Evolutionary conservation across 805 yeast genomes (phyloP).

Genomic region (Yarrowia sp.): DNA sequence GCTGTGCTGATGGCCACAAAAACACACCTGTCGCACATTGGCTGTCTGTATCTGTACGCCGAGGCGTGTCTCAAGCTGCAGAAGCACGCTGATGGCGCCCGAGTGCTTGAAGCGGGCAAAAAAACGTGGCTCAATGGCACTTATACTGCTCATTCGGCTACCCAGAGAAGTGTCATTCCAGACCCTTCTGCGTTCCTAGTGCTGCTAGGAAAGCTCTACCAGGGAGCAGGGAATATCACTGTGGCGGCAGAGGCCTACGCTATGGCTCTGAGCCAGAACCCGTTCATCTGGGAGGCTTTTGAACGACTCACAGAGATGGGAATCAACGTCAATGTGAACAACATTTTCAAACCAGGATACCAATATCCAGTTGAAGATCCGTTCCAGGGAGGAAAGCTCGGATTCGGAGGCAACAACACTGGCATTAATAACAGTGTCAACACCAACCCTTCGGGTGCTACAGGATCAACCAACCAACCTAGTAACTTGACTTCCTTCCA

Average conservation of each 20-base stretch:
- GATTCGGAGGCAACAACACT: background rate
- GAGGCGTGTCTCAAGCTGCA: conserved; percentile 66
- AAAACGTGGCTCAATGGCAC: conserved; percentile 32
- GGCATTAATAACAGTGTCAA: conserved; percentile 8
- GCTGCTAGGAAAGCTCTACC: conserved; percentile 72
- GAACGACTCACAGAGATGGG: conserved; percentile 77
- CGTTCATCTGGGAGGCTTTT: conserved; percentile 86
- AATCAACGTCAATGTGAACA: conserved; percentile 66
- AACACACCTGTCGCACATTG: conserved; percentile 62
- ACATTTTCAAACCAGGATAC: conserved; percentile 45
- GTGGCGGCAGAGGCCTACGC: conserved; percentile 73
- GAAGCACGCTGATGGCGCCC: conserved; percentile 64
- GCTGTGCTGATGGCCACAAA: conserved; percentile 62
- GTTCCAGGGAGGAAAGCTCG: conserved; percentile 12
- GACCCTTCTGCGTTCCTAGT: conserved; percentile 73
- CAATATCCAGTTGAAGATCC: conserved; percentile 36
- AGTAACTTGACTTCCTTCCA: background rate
- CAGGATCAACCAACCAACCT: conserved; percentile 6
- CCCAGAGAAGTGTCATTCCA: conserved; percentile 54
- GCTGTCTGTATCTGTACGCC: conserved; percentile 79
- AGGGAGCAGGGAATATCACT: conserved; percentile 63
- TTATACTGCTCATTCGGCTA: conserved; percentile 33
- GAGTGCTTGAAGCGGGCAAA: conserved; percentile 43
- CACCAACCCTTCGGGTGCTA: background rate
- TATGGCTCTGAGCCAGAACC: conserved; percentile 73